Percentiles rank a stretch among this genome's conserved stretches.
These are phyloP conservation scores for Neoarthrinium moseri DNA, from an alignment of 2,329 filamentous ascomycete genomes.

Conservation along the genomic window DNA sequence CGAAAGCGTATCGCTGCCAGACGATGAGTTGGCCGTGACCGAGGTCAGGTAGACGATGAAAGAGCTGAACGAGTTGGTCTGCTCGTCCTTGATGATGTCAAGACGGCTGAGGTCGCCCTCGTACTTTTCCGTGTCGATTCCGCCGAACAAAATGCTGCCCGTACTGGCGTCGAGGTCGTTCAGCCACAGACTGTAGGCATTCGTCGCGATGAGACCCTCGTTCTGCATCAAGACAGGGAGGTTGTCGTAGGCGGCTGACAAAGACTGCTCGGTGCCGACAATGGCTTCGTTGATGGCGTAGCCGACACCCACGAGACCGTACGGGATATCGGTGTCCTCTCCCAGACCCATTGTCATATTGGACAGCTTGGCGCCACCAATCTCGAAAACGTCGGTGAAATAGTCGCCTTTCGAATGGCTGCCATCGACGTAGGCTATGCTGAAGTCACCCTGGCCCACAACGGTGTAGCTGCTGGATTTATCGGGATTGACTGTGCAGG, in stretches of 20 bases:
- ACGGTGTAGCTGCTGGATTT: slow-evolving; percentile 46
- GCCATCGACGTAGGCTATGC: slow-evolving; percentile 62
- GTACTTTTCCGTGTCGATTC: slow-evolving; percentile 76
- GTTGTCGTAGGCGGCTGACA: slow-evolving; percentile 46
- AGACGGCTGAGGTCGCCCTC: slow-evolving; percentile 61
- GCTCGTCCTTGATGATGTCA: slow-evolving; percentile 50
- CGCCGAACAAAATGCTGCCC: slow-evolving; percentile 75
- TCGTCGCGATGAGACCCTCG: slow-evolving; percentile 61
- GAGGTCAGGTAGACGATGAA: slow-evolving; percentile 50
- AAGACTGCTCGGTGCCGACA: slow-evolving; percentile 24
- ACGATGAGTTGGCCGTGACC: slow-evolving; percentile 44
- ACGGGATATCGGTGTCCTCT: slow-evolving; percentile 49
- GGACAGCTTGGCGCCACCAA: slow-evolving; percentile 49
- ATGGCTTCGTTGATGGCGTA: slow-evolving; percentile 56
- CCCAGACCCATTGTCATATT: slow-evolving; percentile 62
- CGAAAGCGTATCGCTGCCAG: slow-evolving; percentile 46
- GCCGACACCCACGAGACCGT: slow-evolving; percentile 60
- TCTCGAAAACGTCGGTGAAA: slow-evolving; percentile 54
- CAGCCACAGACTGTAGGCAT: slow-evolving; percentile 71
- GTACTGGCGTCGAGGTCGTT: slow-evolving; percentile 59
- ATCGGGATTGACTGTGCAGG: slow-evolving; percentile 39
- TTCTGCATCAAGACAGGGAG: slow-evolving; percentile 64
- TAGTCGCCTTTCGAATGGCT: slow-evolving; percentile 58
- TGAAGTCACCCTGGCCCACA: slow-evolving; percentile 43
- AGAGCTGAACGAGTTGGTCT: slow-evolving; percentile 36